Conservation (phyloP, 1,284 basidiomycete genomes). For the Tylopilus sp. region DNA sequence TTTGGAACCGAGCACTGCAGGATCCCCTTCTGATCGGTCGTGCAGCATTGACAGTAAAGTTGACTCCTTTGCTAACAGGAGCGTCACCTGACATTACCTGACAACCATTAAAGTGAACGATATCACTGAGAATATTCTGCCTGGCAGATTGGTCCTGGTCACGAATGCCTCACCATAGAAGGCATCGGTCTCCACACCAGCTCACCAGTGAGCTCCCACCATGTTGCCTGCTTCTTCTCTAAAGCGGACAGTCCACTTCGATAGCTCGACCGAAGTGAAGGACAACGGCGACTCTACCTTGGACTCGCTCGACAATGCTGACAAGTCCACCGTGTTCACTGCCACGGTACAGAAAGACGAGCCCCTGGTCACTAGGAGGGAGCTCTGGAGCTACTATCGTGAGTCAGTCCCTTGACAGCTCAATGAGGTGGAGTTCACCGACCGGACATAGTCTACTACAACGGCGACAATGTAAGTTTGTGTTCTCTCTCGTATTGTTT, state of each 20-base stretch:
- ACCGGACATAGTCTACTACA: slow-evolving; percentile 55
- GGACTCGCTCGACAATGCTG: not conserved
- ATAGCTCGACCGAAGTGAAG: slow-evolving; percentile 6
- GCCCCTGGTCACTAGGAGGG: slow-evolving; percentile 56
- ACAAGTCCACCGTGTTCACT: slow-evolving; percentile 17
- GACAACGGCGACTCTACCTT: not conserved
- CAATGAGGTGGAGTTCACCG: too few relatives aligned
- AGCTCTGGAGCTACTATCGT: slow-evolving; percentile 75
- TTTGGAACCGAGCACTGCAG: too few relatives aligned
- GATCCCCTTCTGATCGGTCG: too few relatives aligned
- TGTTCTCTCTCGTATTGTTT: not conserved
- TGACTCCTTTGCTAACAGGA: too few relatives aligned
- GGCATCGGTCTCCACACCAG: not conserved
- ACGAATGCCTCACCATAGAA: too few relatives aligned
- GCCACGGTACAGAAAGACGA: slow-evolving; percentile 43
- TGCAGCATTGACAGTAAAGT: too few relatives aligned
- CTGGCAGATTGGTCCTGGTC: too few relatives aligned
- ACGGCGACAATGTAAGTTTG: slow-evolving; percentile 58
- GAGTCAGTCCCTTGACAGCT: not conserved
- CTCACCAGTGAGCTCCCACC: not conserved
- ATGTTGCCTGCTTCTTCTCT: slow-evolving; percentile 1
- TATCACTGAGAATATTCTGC: too few relatives aligned
- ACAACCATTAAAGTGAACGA: too few relatives aligned
- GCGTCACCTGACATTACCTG: too few relatives aligned
- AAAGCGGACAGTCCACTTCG: not conserved